phyloP scores from a whole-genome alignment of 768 basidiomycete genomes.

The Calocybe indica region DNA sequence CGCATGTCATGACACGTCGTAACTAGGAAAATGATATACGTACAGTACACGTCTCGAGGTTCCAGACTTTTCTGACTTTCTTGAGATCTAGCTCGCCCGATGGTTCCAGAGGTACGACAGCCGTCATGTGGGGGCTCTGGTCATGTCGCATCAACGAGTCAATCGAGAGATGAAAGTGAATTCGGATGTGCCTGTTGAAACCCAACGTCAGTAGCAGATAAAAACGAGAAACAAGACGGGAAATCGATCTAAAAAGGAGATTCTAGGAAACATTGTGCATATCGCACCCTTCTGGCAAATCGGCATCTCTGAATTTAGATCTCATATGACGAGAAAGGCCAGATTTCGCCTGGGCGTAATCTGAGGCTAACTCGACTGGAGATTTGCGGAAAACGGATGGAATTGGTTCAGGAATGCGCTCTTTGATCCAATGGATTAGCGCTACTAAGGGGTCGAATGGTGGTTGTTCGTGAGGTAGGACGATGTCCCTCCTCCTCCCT shows the following conservation, averaged over 20 bases:
- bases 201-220: too few species aligned
- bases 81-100: constrained; percentile 12
- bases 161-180: constrained; percentile 10
- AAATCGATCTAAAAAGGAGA: neutral
- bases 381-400: constrained; percentile 8
- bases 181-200: constrained; percentile 9
- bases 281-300: neutral
- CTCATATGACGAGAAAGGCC: constrained; percentile 7
- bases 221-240: too few species aligned
- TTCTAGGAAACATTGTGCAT: neutral
- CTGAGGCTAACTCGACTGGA: constrained; percentile 3
- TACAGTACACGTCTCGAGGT: constrained; percentile 12
- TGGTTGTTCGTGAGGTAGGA: too few species aligned
- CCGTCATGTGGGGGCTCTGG: constrained; percentile 9
- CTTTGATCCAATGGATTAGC: too few species aligned
- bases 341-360: neutral
- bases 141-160: constrained; percentile 1
- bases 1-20: too few species aligned
- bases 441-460: too few species aligned
- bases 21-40: neutral
- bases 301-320: constrained; percentile 2
- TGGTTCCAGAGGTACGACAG: constrained; percentile 12
- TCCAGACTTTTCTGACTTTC: constrained; percentile 13
- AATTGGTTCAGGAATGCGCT: constrained; percentile 1
- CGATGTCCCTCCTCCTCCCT: too few species aligned